phyloP scores from a whole-genome alignment of 2,329 filamentous ascomycete genomes.

The Aquanectria penicillioides region DNA sequence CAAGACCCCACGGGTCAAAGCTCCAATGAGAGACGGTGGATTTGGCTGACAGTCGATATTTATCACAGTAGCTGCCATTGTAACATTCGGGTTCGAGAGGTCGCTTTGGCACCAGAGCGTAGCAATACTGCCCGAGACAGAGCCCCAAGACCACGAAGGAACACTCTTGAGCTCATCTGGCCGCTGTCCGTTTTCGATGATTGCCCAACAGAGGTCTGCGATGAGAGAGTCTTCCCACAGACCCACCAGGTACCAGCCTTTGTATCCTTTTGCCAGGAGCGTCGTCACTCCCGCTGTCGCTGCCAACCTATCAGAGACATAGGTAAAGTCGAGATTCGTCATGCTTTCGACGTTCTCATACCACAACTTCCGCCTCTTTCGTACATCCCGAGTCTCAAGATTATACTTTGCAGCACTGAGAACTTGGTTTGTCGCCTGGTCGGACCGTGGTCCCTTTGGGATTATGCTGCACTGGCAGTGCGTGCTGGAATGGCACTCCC shows the following conservation, averaged over 20 bases:
- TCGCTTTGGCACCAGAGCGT: slow-evolving; percentile 23
- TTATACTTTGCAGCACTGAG: slow-evolving; percentile 22
- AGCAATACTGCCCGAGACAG: slow-evolving; percentile 23
- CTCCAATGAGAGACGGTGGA: slow-evolving; percentile 18
- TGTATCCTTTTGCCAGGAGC: slow-evolving; percentile 10
- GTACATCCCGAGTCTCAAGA: not conserved
- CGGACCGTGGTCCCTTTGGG: not conserved
- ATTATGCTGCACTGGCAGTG: slow-evolving; percentile 27
- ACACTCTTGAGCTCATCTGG: slow-evolving; percentile 17
- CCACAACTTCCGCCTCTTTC: slow-evolving; percentile 15
- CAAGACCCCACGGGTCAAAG: slow-evolving; percentile 13
- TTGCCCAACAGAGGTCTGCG: slow-evolving; percentile 25
- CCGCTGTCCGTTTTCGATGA: slow-evolving; percentile 14
- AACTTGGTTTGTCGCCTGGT: slow-evolving; percentile 20
- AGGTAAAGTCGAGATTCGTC: slow-evolving; percentile 30
- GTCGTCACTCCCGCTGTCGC: slow-evolving; percentile 21
- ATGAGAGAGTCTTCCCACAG: slow-evolving; percentile 27
- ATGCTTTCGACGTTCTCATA: slow-evolving; percentile 28
- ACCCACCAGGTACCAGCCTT: slow-evolving; percentile 22
- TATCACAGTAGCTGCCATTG: slow-evolving; percentile 1
- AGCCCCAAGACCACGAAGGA: slow-evolving; percentile 31
- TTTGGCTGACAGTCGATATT: slow-evolving; percentile 22
- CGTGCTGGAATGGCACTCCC: slow-evolving; percentile 29
- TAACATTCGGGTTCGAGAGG: slow-evolving; percentile 8
- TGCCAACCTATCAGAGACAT: slow-evolving; percentile 19